phyloP scores from a whole-genome alignment of 2,329 filamentous ascomycete species.

The Stagonosporopsis tanaceti region DNA sequence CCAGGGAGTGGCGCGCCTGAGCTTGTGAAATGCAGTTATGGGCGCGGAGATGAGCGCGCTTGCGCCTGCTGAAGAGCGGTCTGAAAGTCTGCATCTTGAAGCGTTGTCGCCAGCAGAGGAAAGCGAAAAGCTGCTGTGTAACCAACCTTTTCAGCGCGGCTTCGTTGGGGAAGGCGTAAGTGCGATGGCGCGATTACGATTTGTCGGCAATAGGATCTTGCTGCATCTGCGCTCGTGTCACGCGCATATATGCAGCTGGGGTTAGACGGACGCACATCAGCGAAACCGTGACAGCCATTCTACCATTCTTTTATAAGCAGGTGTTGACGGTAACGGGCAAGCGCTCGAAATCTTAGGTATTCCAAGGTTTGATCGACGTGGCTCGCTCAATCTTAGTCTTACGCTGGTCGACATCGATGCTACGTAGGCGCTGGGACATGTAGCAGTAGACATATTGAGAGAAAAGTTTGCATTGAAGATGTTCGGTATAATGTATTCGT shows the following conservation, averaged over 20 bases:
- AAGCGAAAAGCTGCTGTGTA: slow-evolving; percentile 9
- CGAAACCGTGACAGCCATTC: neutral
- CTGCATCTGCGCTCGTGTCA: neutral
- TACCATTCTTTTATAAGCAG: neutral
- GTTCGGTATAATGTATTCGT: slow-evolving; percentile 26
- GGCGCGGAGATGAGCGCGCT: slow-evolving; percentile 12
- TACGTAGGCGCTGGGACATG: slow-evolving; percentile 29
- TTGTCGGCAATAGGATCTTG: slow-evolving; percentile 5
- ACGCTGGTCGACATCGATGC: neutral
- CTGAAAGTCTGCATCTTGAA: slow-evolving; percentile 3
- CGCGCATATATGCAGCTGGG: slow-evolving; percentile 2
- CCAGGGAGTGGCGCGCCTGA: neutral
- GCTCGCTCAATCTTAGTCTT: neutral
- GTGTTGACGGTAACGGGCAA: neutral
- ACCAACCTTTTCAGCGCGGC: neutral
- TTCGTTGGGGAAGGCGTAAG: neutral
- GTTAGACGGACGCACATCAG: neutral
- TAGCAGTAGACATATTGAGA: slow-evolving; percentile 25
- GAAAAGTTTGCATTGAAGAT: neutral
- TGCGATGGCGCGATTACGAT: slow-evolving; percentile 1
- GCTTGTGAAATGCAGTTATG: neutral
- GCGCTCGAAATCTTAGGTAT: slow-evolving; percentile 1
- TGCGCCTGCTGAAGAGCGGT: slow-evolving; percentile 15
- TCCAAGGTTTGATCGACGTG: neutral
- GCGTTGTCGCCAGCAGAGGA: slow-evolving; percentile 10